phyloP scores from a whole-genome alignment of 441 rosid genomes.

The Metrosideros polymorpha region DNA sequence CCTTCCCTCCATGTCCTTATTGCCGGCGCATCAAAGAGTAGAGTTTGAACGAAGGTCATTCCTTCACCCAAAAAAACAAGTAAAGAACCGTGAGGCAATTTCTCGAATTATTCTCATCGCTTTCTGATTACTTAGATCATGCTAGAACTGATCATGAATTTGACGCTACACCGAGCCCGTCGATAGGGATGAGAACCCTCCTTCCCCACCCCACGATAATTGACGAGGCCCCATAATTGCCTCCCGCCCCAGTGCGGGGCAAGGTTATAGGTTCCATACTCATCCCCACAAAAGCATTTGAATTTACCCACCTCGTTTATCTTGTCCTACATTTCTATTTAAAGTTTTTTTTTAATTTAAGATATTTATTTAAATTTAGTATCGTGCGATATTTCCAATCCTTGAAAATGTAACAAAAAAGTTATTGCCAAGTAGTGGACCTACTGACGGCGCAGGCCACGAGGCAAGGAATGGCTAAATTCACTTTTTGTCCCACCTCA shows the following conservation, averaged over 20 bases:
- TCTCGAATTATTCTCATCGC: background rate
- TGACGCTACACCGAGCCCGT: background rate
- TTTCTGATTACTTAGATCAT: background rate
- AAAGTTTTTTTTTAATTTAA: background rate
- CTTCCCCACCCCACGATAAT: too few relatives aligned
- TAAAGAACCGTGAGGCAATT: background rate
- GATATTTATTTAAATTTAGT: background rate
- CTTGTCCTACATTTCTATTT: background rate
- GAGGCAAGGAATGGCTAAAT: background rate
- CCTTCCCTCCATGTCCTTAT: too few relatives aligned
- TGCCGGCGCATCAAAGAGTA: too few relatives aligned
- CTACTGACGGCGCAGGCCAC: background rate
- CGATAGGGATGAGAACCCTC: rapidly evolving
- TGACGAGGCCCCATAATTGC: too few relatives aligned
- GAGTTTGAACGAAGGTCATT: background rate
- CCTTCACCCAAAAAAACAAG: background rate
- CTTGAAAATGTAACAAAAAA: background rate
- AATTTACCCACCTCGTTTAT: background rate
- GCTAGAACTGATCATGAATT: background rate
- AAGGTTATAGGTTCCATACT: too few relatives aligned
- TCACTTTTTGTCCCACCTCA: background rate
- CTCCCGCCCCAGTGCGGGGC: too few relatives aligned
- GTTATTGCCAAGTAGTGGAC: background rate
- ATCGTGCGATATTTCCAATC: background rate
- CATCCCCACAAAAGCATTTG: too few relatives aligned